Evolutionary conservation across 495 filamentous ascomycete species (phyloP), one percentile per base, ranked within the genome.

Genomic region (Letharia columbiana): DNA sequence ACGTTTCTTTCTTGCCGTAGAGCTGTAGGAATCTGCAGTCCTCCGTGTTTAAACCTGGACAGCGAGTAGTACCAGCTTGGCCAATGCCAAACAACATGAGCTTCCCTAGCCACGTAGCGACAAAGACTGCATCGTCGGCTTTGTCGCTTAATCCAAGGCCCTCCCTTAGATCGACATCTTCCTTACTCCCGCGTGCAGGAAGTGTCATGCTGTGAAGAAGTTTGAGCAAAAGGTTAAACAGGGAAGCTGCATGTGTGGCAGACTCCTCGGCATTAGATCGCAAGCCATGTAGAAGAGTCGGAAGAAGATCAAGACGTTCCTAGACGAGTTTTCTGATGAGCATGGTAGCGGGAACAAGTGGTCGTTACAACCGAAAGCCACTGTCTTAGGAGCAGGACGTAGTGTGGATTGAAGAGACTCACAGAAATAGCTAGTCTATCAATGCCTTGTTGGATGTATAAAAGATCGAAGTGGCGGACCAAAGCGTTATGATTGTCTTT

Each of bases 391-490:
- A 37, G 23, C 23, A 28, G 1, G 17, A 40, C 4, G 18, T 20
- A 20, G 7, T 33, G 57, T 45, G 3, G 23, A 37, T 39, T 45
- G 23, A 31, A 18, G 39, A 56, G 11, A 68, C 68, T 65, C 60
- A 72, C 70, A 50, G 61, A 41, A 40, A 77, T 61, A 67, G 79
- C 70, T 15, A 98, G 77, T 37, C 92, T 85, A 52, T 84, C 81
- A 54, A 97, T 79, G 44, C 93, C 92, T 73, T 94, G 89, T 71
- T 95, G 91, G 41, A 96, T 86, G 75, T 95, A 96, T 41, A 88
- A 78, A 62, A 98, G 74, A 78, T 97, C 94, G 74, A 96, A 91
- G 72, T 96, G 89, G 66, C 89, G 85, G 61, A 98, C 83, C 10
- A 96, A 82, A 3, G 88, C 80, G 54, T 81, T 79, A 52, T 79